A percentile compares a stretch with the other conserved stretches of the same genome.
phyloP scores from a whole-genome alignment of 495 filamentous ascomycete genomes.

The Astrothelium subdiscretum region DNA sequence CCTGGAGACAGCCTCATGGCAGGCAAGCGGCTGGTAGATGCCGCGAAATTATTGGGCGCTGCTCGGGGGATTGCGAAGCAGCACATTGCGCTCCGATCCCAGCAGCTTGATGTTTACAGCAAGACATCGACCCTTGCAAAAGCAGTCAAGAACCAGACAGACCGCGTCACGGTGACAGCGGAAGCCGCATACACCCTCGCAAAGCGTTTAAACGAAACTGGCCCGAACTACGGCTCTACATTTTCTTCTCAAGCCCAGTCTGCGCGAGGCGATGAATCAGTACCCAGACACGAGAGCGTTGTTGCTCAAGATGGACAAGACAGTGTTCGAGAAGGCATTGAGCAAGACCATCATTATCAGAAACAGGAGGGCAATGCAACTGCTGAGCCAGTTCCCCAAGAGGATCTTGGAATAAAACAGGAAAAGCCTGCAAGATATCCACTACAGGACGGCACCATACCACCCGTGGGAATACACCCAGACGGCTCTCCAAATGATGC shows the following conservation, averaged over 20 bases:
- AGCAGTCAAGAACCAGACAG: slow-evolving; percentile 50
- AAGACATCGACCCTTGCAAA: slow-evolving; percentile 65
- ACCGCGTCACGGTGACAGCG: slow-evolving; percentile 51
- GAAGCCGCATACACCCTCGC: slow-evolving; percentile 51
- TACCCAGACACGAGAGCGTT: slow-evolving; percentile 18
- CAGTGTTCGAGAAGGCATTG: slow-evolving; percentile 22
- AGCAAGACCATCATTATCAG: slow-evolving; percentile 37
- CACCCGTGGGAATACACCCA: slow-evolving; percentile 14
- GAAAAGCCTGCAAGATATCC: slow-evolving; percentile 30
- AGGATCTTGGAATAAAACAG: slow-evolving; percentile 31
- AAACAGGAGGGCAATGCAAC: slow-evolving; percentile 24
- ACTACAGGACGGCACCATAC: slow-evolving; percentile 36
- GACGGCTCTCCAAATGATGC: slow-evolving; percentile 3
- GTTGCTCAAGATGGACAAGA: slow-evolving; percentile 2
- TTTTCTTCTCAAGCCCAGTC: neutral
- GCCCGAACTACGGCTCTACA: slow-evolving; percentile 10
- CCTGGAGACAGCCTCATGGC: slow-evolving; percentile 38
- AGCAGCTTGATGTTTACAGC: slow-evolving; percentile 68
- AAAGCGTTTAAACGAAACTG: slow-evolving; percentile 42
- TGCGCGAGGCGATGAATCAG: slow-evolving; percentile 6
- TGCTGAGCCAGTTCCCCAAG: slow-evolving; percentile 17
- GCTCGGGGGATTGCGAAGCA: slow-evolving; percentile 64
- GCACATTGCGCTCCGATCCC: slow-evolving; percentile 64
- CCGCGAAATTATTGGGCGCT: slow-evolving; percentile 65
- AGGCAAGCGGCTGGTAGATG: slow-evolving; percentile 63